Percentiles rank a stretch among this genome's conserved stretches.
Conservation (phyloP, 225 moss, liverwort and hornwort species). For the Marchantia polymorpha region DNA sequence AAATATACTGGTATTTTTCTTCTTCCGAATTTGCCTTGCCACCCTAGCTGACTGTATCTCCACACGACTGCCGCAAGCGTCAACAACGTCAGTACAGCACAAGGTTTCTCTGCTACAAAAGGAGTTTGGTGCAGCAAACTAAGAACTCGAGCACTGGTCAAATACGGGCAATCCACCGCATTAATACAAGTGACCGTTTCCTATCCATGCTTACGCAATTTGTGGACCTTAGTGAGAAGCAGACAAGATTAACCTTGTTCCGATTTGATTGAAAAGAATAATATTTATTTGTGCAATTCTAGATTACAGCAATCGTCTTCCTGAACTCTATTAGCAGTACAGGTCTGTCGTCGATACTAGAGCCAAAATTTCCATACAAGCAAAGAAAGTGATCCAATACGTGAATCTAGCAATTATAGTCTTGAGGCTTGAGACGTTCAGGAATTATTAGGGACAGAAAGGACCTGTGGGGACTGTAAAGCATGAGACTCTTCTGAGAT, state of each 20-base stretch:
- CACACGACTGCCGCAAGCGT: conserved; percentile 36
- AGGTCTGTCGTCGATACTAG: too few relatives aligned
- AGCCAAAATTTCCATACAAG: too few relatives aligned
- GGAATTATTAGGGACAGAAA: conserved; percentile 21
- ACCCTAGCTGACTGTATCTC: conserved; percentile 44
- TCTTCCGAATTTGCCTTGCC: conserved; percentile 41
- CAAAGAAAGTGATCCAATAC: too few relatives aligned
- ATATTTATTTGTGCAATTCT: too few relatives aligned
- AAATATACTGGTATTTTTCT: conserved; percentile 35
- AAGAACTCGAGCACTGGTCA: conserved; percentile 6
- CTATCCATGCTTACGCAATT: background rate
- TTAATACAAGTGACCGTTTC: background rate
- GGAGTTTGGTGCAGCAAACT: background rate
- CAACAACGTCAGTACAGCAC: conserved; percentile 27
- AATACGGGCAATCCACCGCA: background rate
- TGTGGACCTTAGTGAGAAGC: background rate
- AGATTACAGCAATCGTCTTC: too few relatives aligned
- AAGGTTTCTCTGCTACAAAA: background rate
- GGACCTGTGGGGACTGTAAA: conserved; percentile 38
- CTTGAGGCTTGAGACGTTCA: too few relatives aligned
- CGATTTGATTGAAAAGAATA: too few relatives aligned
- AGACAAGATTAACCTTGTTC: too few relatives aligned
- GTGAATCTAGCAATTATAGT: too few relatives aligned
- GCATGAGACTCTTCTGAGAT: conserved; percentile 18
- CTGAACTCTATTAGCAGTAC: too few relatives aligned